Evolutionary conservation across 345 rosid genomes (phyloP).

Genomic region (Populus nigra): DNA sequence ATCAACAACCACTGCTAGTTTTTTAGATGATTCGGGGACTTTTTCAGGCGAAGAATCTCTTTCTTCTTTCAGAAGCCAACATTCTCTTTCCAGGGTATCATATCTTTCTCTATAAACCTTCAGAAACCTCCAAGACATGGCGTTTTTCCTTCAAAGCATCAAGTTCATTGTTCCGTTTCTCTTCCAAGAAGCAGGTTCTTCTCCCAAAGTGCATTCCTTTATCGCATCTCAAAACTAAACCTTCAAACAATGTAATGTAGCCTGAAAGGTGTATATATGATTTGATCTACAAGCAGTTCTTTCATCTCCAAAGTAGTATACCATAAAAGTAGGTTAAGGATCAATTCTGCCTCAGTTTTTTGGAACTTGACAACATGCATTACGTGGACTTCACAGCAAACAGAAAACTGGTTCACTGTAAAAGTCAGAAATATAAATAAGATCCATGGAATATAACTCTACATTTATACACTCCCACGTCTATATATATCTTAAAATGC

Average conservation of each 20-base stretch:
- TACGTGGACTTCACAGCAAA: not conserved
- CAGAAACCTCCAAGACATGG: slow-evolving; percentile 44
- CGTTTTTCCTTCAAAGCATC: slow-evolving; percentile 47
- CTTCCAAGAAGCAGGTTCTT: slow-evolving; percentile 39
- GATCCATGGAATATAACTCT: not conserved
- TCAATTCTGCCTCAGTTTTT: not conserved
- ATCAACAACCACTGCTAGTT: slow-evolving; percentile 35
- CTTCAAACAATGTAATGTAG: slow-evolving; percentile 27
- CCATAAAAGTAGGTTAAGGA: not conserved
- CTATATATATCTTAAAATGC: not conserved
- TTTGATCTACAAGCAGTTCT: not conserved
- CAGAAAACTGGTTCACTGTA: not conserved
- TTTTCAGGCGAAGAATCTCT: slow-evolving; percentile 43
- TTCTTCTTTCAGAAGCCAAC: slow-evolving; percentile 59
- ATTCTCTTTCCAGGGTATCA: slow-evolving; percentile 50
- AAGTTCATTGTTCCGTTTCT: slow-evolving; percentile 46
- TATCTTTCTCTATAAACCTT: slow-evolving; percentile 51
- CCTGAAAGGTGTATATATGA: slow-evolving; percentile 2
- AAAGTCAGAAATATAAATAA: not conserved
- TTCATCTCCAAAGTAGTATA: not conserved
- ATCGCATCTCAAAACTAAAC: slow-evolving; percentile 46
- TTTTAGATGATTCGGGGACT: slow-evolving; percentile 46
- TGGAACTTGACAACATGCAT: not conserved
- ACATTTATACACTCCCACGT: not conserved
- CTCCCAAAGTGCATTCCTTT: slow-evolving; percentile 52